phyloP scores from a whole-genome alignment of 2,329 filamentous ascomycete species.

The Corinectria fuckeliana region DNA sequence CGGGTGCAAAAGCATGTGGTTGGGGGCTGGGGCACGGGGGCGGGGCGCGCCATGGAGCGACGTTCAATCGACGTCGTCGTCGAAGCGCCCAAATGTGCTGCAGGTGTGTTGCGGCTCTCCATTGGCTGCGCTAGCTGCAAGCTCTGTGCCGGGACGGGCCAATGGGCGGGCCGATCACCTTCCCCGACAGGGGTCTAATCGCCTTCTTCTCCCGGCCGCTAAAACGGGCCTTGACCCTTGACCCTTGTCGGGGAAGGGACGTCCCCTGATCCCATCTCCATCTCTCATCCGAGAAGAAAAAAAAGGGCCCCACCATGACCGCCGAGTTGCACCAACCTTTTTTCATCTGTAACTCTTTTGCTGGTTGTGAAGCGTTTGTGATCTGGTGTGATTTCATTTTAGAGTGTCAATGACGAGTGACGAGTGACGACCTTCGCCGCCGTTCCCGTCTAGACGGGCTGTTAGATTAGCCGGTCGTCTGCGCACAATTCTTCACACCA shows the following conservation, averaged over 20 bases:
- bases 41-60: slow-evolving; percentile 33
- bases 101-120: slow-evolving; percentile 38
- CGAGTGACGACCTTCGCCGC: neutral
- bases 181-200: slow-evolving; percentile 44
- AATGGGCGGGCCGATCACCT: slow-evolving; percentile 46
- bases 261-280: neutral
- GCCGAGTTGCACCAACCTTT: slow-evolving; percentile 8
- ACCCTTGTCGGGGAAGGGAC: neutral
- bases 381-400: slow-evolving; percentile 14
- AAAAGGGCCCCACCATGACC: slow-evolving; percentile 17
- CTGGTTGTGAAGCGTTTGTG: slow-evolving; percentile 9
- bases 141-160: slow-evolving; percentile 37
- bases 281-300: neutral
- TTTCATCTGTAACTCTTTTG: slow-evolving; percentile 8
- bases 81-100: slow-evolving; percentile 44
- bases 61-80: slow-evolving; percentile 43
- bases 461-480: neutral
- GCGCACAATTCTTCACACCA: neutral
- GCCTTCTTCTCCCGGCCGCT: slow-evolving; percentile 39
- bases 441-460: neutral
- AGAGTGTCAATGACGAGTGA: slow-evolving; percentile 1
- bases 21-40: slow-evolving; percentile 41
- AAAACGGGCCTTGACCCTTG: slow-evolving; percentile 19
- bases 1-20: slow-evolving; percentile 40
- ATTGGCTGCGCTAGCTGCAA: slow-evolving; percentile 46